Evolutionary conservation across 2,329 filamentous ascomycete genomes (phyloP).

Genomic region (Aspergillus ustus): DNA sequence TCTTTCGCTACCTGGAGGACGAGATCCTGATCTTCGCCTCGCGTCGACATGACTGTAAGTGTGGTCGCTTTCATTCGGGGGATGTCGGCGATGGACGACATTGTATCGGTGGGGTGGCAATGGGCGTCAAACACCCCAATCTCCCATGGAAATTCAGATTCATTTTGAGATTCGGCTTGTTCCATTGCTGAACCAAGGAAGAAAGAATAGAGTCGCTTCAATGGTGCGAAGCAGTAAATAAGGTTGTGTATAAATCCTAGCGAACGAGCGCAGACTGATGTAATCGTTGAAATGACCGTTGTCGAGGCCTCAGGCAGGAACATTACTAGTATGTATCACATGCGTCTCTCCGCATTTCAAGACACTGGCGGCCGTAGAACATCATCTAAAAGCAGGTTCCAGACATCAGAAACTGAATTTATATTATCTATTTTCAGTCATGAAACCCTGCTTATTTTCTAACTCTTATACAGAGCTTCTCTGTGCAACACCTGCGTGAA

Average conservation of each 20-base stretch:
- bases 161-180: constrained; percentile 17
- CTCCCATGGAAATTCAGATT: constrained; percentile 61
- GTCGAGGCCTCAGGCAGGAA: constrained; percentile 8
- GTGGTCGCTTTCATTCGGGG: constrained; percentile 61
- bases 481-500: neutral
- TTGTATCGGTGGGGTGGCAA: constrained; percentile 69
- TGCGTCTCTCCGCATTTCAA: constrained; percentile 12
- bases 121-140: constrained; percentile 68
- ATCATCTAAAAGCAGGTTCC: neutral
- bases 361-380: neutral
- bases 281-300: neutral
- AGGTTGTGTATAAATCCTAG: neutral
- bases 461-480: neutral
- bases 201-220: neutral
- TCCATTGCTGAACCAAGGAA: constrained; percentile 3
- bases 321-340: constrained; percentile 14
- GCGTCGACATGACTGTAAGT: constrained; percentile 67
- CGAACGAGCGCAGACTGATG: constrained; percentile 1
- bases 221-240: neutral
- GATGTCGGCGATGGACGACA: constrained; percentile 60
- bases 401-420: neutral
- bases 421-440: neutral
- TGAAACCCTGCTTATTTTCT: neutral
- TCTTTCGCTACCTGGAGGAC: constrained; percentile 55
- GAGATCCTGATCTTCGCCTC: constrained; percentile 64